Conservation (phyloP, 495 filamentous ascomycete species). For the Aspergillus campestris region DNA sequence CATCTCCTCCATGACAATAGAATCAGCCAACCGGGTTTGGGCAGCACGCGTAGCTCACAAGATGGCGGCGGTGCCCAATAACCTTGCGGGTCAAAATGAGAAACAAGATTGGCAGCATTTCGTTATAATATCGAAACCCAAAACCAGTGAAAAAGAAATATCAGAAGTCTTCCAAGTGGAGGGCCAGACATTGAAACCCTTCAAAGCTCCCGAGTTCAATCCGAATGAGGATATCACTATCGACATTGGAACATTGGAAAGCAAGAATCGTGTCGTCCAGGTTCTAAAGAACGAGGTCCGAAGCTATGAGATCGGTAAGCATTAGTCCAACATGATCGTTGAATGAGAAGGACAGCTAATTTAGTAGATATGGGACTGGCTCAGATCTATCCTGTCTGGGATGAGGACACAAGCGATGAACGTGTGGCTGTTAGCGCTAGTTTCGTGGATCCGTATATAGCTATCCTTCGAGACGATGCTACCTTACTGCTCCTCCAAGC, state of each 20-base stretch:
- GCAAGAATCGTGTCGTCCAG: slow-evolving; percentile 70
- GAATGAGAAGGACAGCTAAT: slow-evolving; percentile 4
- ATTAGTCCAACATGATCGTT: background rate
- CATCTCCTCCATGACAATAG: slow-evolving; percentile 45
- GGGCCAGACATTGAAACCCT: slow-evolving; percentile 19
- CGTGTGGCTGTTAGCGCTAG: slow-evolving; percentile 70
- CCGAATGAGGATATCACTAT: slow-evolving; percentile 74
- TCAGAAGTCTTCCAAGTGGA: slow-evolving; percentile 32
- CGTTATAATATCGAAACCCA: slow-evolving; percentile 29
- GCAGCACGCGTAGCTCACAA: slow-evolving; percentile 18
- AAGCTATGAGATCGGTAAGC: slow-evolving; percentile 78
- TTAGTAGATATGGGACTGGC: slow-evolving; percentile 65
- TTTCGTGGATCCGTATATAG: slow-evolving; percentile 80
- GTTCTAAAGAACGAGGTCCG: slow-evolving; percentile 75
- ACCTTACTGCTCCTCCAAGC: slow-evolving; percentile 67
- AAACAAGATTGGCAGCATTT: slow-evolving; percentile 29
- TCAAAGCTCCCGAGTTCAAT: slow-evolving; percentile 68
- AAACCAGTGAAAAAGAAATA: slow-evolving; percentile 27
- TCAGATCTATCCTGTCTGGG: slow-evolving; percentile 83
- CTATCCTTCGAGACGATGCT: slow-evolving; percentile 74
- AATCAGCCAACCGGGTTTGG: slow-evolving; percentile 31
- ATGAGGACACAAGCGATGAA: slow-evolving; percentile 77
- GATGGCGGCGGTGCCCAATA: slow-evolving; percentile 25
- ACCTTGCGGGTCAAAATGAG: slow-evolving; percentile 38
- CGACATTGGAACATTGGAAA: slow-evolving; percentile 68